Base-by-base conservation (phyloP, 2,329 filamentous ascomycete genomes). In the Acarospora socialis region DNA sequence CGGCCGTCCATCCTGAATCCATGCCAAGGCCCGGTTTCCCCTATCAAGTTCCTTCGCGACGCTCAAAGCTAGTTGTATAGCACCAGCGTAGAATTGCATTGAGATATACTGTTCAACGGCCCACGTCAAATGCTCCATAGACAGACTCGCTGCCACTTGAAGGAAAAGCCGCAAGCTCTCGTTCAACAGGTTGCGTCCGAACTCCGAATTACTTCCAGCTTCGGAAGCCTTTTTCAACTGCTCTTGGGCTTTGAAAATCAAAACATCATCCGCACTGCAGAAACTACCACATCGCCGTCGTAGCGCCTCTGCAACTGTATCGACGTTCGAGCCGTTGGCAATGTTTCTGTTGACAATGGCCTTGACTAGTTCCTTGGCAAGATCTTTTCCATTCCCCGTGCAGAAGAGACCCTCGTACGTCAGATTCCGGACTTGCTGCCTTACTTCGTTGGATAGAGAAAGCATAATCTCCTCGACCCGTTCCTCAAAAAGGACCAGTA, bases 331-430 rank as follows among this genome's bases (percentile, higher is more conserved):
- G 7, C 92, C 90, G 48, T 83, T 93, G 36, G 87, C 81, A 46
- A 98, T 98, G 53, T 93, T 98, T 47, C 86, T 77, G 54, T 95
- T 95, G 33, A 98, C 90, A 48, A 98, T 95, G 1, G 87, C 84
- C 54, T 95, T 98, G 35, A 98, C 90, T 2, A 98, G 66, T 34
- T 93, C 71, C 55, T 93, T 94, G 3, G 87, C 92, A 15, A 95
- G 70, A 7, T 93, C 83, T 45, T 83, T 83, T 19, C 90, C 90
- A 12, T 74, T 67, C 4, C 68, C 57, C 24, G 78, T 74, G 3
- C 82, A 81, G 53, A 98, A 95, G 0, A 98, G 70, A 27, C 73
- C 70, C 52, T 95, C 83, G 48, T 82, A 98, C 0, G 83, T 94
- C 32, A 98, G 66, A 21, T 77, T 70, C 36, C 72, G 68, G 32